These are phyloP conservation scores for Solanum peruvianum DNA, from an alignment of 257 asterid species.

Conservation along the genomic window DNA sequence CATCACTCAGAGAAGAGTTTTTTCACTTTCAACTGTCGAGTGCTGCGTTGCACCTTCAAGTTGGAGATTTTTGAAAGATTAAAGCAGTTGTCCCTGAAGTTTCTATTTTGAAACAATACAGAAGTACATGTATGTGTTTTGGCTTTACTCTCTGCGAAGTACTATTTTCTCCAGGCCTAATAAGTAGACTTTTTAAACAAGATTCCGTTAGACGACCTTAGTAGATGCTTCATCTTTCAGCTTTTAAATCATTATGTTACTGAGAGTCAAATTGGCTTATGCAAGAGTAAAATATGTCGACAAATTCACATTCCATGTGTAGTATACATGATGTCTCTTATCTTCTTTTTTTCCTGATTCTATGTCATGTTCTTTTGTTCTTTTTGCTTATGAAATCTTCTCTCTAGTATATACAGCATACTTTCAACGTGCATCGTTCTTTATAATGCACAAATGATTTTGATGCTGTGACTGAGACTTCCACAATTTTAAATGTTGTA, in stretches of 20 bases:
- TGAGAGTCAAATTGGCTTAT: not conserved
- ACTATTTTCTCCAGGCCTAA: not conserved
- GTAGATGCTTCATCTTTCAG: not conserved
- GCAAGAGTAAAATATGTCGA: not conserved
- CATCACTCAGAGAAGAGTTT: not conserved
- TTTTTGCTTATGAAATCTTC: not conserved
- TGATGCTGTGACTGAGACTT: not conserved
- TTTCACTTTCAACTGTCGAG: not conserved
- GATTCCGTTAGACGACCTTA: not conserved
- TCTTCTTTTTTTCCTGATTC: not conserved
- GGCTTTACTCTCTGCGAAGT: not conserved
- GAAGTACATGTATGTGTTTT: not conserved
- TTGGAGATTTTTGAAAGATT: not conserved
- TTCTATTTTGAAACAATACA: not conserved
- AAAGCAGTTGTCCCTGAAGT: not conserved
- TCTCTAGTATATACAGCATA: not conserved
- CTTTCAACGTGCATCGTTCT: not conserved
- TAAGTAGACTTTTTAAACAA: not conserved
- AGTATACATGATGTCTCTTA: not conserved
- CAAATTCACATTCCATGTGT: not conserved
- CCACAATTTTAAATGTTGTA: constrained; percentile 8
- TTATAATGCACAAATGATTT: not conserved
- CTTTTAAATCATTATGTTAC: not conserved
- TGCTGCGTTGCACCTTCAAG: not conserved
- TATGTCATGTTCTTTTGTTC: not conserved